Conservation (phyloP, 208 protist species). For the Crithidia expoeki region DNA sequence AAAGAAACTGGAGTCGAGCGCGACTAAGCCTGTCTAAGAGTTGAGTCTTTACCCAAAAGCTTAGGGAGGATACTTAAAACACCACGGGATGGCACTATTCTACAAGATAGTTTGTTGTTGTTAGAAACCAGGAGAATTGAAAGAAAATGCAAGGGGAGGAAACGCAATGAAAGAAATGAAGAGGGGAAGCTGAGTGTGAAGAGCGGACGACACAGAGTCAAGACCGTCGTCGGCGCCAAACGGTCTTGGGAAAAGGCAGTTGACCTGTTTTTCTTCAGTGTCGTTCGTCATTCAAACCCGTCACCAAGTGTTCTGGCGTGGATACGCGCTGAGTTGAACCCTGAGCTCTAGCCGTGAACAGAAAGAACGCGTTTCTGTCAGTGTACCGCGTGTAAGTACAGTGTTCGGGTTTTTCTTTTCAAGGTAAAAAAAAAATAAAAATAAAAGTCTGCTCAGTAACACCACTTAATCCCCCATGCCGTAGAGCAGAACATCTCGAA, state of each 20-base stretch:
- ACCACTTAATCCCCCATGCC: slow-evolving; percentile 36
- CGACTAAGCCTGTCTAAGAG: not conserved
- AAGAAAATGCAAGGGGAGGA: too few species aligned
- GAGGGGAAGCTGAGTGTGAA: not conserved
- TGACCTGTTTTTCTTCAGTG: too few species aligned
- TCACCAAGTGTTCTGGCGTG: too few species aligned
- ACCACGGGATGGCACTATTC: slow-evolving; percentile 26
- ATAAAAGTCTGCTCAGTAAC: not conserved
- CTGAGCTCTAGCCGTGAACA: too few species aligned
- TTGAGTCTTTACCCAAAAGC: not conserved
- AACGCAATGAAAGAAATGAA: not conserved
- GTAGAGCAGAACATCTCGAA: slow-evolving; percentile 72
- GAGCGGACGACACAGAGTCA: not conserved
- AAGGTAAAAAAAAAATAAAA: not conserved
- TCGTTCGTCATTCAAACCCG: too few species aligned
- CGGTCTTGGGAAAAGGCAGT: too few species aligned
- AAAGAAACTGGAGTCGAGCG: slow-evolving; percentile 3
- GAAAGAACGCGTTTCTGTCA: too few species aligned
- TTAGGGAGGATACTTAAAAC: slow-evolving; percentile 1
- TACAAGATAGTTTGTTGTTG: not conserved
- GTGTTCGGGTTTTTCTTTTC: too few species aligned
- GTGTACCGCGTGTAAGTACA: too few species aligned
- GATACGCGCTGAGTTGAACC: too few species aligned
- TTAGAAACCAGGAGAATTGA: not conserved
- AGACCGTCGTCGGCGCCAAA: too few species aligned